These are phyloP conservation scores for Akanthomyces muscarius DNA, from an alignment of 2,329 filamentous ascomycete genomes.

Conservation along the genomic window DNA sequence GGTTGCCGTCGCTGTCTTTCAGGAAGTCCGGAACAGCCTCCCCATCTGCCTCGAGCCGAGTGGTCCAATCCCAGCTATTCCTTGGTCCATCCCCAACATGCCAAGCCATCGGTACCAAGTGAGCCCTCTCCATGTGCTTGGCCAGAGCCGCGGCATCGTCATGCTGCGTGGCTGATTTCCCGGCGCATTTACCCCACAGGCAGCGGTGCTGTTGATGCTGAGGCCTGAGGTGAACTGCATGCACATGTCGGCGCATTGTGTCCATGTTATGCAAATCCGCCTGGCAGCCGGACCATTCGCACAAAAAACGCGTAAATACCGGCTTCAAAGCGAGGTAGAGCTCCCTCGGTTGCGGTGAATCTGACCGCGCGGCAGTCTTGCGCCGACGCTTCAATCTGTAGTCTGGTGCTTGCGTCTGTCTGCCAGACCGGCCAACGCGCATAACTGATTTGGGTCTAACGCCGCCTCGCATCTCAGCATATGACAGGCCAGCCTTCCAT, in stretches of 20 bases:
- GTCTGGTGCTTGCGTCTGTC: conserved; percentile 20
- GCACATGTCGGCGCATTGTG: conserved; percentile 53
- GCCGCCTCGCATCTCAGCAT: conserved; percentile 23
- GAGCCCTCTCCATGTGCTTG: conserved; percentile 50
- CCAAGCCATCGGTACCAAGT: conserved; percentile 53
- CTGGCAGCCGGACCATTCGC: conserved; percentile 56
- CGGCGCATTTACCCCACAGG: conserved; percentile 31
- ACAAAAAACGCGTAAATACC: conserved; percentile 49
- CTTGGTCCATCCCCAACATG: conserved; percentile 56
- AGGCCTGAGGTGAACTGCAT: conserved; percentile 42
- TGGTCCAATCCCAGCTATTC: conserved; percentile 32
- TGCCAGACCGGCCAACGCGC: background rate
- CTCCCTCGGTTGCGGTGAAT: conserved; percentile 36
- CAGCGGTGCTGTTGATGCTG: conserved; percentile 21
- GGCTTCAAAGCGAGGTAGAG: conserved; percentile 41
- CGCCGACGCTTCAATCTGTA: conserved; percentile 31
- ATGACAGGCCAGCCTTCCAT: conserved; percentile 33
- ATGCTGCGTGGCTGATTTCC: conserved; percentile 31
- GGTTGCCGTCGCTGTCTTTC: conserved; percentile 47
- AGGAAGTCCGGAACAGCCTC: conserved; percentile 44
- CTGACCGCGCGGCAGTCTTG: conserved; percentile 39
- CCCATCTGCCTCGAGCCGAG: conserved; percentile 18
- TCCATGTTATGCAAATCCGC: conserved; percentile 61
- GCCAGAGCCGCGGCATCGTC: conserved; percentile 36
- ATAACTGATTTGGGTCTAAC: background rate